These are phyloP conservation scores for Bromus sterilis DNA, from an alignment of 176 grass and related monocot species.

Conservation along the genomic window DNA sequence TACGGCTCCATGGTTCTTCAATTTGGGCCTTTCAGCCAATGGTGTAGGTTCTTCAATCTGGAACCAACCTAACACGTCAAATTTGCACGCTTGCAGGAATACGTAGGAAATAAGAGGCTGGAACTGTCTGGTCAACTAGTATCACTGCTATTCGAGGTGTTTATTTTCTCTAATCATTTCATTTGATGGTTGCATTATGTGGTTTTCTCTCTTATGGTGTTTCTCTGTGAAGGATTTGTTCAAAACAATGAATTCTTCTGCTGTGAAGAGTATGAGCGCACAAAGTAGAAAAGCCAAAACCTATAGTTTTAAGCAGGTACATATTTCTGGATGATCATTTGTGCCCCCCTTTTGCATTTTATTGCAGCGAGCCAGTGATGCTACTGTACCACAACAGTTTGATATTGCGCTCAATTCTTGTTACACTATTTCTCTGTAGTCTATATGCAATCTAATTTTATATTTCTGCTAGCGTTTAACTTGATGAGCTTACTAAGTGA, in stretches of 20 bases:
- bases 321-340: neutral
- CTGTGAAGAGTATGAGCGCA: slow-evolving; percentile 30
- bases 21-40: neutral
- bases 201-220: neutral
- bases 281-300: slow-evolving; percentile 36
- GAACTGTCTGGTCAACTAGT: slow-evolving; percentile 88
- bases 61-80: no score
- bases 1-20: neutral
- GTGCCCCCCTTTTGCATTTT: neutral
- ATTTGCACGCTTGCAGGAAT: slow-evolving; percentile 52
- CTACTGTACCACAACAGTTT: neutral
- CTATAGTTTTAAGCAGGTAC: slow-evolving; percentile 40
- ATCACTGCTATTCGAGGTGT: slow-evolving; percentile 88
- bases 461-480: neutral
- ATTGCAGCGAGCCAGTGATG: neutral
- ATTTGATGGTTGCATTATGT: neutral
- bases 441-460: neutral
- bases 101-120: slow-evolving; percentile 88
- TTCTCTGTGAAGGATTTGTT: slow-evolving; percentile 71
- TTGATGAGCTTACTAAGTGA: neutral
- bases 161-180: slow-evolving; percentile 1
- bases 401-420: neutral
- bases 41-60: no score
- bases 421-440: neutral
- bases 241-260: slow-evolving; percentile 73